These are phyloP conservation scores for Hypholoma sublateritium DNA, from an alignment of 768 basidiomycete genomes.

Conservation along the genomic window DNA sequence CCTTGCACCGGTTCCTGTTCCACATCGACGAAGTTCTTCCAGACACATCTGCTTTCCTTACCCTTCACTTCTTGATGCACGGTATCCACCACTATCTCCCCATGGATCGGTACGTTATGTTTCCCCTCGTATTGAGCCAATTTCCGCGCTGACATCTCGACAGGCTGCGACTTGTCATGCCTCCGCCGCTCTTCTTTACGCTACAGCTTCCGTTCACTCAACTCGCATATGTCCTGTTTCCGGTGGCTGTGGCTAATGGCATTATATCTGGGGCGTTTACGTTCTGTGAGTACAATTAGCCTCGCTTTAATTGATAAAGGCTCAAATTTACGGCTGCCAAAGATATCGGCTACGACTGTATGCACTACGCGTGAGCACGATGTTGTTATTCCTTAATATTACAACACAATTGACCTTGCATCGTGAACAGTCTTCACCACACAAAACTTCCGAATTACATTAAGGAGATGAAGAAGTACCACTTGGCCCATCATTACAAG, in stretches of 20 bases:
- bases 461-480: slow-evolving; percentile 94
- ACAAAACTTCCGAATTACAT: slow-evolving; percentile 83
- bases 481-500: slow-evolving; percentile 97
- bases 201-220: slow-evolving; percentile 86
- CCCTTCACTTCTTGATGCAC: slow-evolving; percentile 89
- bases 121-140: not conserved
- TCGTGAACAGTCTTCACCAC: slow-evolving; percentile 69
- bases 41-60: slow-evolving; percentile 76
- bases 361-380: slow-evolving; percentile 83
- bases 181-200: slow-evolving; percentile 75
- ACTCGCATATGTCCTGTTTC: slow-evolving; percentile 82
- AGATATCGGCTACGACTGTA: slow-evolving; percentile 86
- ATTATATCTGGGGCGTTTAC: slow-evolving; percentile 82
- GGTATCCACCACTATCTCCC: slow-evolving; percentile 98
- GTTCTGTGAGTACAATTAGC: slow-evolving; percentile 56
- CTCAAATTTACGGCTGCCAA: not conserved
- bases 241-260: slow-evolving; percentile 82
- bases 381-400: not conserved
- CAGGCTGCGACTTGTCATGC: slow-evolving; percentile 95
- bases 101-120: slow-evolving; percentile 77
- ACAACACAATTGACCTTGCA: slow-evolving; percentile 1
- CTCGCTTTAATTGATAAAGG: not conserved
- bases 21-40: slow-evolving; percentile 89
- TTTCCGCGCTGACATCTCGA: not conserved
- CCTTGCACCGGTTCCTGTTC: slow-evolving; percentile 94